Percentiles rank a stretch among this genome's conserved stretches.
phyloP scores from a whole-genome alignment of 345 rosid species.

The Euphorbia lathyris region DNA sequence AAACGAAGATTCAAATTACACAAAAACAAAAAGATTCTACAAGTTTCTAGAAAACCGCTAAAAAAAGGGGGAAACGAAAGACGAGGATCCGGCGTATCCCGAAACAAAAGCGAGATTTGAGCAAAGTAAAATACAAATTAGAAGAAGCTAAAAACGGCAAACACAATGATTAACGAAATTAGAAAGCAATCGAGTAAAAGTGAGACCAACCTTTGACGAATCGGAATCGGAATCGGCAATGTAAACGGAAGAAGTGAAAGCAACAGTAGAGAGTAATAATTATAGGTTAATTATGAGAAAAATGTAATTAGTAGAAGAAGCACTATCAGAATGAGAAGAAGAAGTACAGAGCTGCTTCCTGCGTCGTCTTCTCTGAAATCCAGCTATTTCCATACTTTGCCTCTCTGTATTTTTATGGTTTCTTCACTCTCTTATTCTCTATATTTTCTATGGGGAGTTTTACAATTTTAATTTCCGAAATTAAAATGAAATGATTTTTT shows the following conservation, averaged over 20 bases:
- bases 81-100: neutral
- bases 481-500: too few species aligned
- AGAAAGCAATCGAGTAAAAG: too few species aligned
- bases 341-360: neutral
- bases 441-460: neutral
- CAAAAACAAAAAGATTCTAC: neutral
- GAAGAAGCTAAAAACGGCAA: neutral
- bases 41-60: neutral
- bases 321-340: neutral
- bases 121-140: neutral
- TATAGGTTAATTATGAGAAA: neutral
- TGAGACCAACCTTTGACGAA: too few species aligned
- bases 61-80: neutral
- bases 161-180: neutral
- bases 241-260: neutral
- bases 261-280: neutral
- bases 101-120: neutral
- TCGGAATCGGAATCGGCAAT: neutral
- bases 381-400: conserved; percentile 25
- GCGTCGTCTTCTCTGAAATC: conserved; percentile 16
- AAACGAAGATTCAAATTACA: neutral
- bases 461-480: too few species aligned
- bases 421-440: neutral
- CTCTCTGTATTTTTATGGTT: neutral
- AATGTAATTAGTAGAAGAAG: neutral